Evolutionary conservation across 2,329 filamentous ascomycete species (phyloP), one percentile per base, ranked within the genome.

Genomic region (Talaromyces atroroseus): DNA sequence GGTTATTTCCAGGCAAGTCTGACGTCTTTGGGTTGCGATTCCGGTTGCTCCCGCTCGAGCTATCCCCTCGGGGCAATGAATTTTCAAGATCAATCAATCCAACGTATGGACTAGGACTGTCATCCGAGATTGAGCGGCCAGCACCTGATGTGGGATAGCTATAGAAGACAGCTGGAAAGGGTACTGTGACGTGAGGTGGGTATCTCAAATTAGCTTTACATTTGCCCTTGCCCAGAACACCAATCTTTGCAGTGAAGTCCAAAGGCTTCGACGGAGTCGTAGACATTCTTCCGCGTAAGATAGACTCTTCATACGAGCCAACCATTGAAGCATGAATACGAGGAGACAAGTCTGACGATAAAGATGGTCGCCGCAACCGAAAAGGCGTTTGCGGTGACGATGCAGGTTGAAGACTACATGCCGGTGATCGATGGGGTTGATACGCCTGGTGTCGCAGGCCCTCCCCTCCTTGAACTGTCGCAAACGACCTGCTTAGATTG

Each of bases 301-400:
- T 96, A 26, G 91, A 96, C 74, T 99, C 94, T 72, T 99, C 94
- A 64, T 96, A 99, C 1, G 92, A 96, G 2, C 94, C 94, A 2
- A 97, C 92, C 88, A 99, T 95, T 3, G 92, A 92, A 8, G 92
- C 92, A 71, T 95, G 90, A 56, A 92, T 89, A 26, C 94, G 76
- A 3, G 90, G 87, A 2, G 90, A 90, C 2, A 79, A 76, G 47
- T 96, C 92, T 0, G 87, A 85, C 16, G 83, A 81, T 47, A 89
- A 77, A 0, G 92, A 96, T 0, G 87, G 85, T 45, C 90, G 80
- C 71, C 16, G 82, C 77, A 21, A 78, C 77, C 29, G 74, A 67
- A 16, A 72, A 29, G 59, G 64, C 29, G 63, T 67, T 61, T 60
- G 76, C 62, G 65, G 78, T 16, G 68, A 76, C 71, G 58, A 82